These are phyloP conservation scores for Dacryopinax spathularia DNA, from an alignment of 768 basidiomycete species.

Conservation along the genomic window DNA sequence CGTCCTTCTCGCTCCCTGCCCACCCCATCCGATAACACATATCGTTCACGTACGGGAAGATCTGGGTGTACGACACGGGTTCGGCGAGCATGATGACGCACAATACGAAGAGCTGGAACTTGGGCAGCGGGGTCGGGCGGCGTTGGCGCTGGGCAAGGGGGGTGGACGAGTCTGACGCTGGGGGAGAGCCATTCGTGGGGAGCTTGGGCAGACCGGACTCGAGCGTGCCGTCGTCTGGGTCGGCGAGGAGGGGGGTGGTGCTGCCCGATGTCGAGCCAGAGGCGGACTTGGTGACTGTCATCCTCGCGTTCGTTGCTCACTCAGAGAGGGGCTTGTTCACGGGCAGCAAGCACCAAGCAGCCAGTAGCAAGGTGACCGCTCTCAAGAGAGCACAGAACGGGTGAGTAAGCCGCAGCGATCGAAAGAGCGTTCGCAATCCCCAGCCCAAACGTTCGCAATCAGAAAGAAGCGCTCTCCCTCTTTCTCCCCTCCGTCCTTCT, in stretches of 20 bases:
- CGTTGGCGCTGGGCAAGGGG: background rate
- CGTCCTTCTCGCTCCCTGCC: background rate
- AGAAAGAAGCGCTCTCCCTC: no score
- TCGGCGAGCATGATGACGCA: conserved; percentile 10
- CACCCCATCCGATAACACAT: background rate
- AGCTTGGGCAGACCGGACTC: background rate
- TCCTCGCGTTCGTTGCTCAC: no score
- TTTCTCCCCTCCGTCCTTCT: no score
- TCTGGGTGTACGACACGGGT: conserved; percentile 12
- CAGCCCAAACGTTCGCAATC: no score
- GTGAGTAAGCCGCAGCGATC: no score
- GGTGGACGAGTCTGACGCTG: background rate
- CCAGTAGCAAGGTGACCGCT: no score
- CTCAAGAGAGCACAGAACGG: no score
- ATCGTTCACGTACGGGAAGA: conserved; percentile 13
- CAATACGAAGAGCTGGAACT: background rate
- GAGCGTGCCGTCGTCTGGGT: background rate
- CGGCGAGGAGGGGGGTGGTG: background rate
- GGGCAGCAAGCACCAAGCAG: background rate
- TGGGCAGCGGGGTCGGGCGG: conserved; percentile 19
- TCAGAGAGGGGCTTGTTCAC: background rate
- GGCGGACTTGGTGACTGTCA: no score
- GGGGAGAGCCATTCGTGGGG: background rate
- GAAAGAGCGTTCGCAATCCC: no score
- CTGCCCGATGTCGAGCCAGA: background rate